A percentile compares a stretch with the other conserved stretches of the same genome.
phyloP scores from a whole-genome alignment of 495 filamentous ascomycete species.

The Penicillium crystallinum region DNA sequence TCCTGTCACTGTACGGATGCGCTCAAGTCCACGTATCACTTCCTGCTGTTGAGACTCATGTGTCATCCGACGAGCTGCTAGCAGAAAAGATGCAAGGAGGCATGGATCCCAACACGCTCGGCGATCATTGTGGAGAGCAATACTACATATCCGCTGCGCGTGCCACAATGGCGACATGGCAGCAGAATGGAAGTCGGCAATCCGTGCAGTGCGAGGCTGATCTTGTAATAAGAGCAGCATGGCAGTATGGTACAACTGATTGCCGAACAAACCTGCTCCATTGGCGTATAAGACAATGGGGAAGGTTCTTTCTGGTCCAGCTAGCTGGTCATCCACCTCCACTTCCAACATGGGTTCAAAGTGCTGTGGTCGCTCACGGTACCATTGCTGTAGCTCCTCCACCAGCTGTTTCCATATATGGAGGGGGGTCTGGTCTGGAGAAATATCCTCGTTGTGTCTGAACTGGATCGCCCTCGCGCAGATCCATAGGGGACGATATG shows the following conservation, averaged over 20 bases:
- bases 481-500: constrained; percentile 26
- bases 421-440: constrained; percentile 8
- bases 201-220: constrained; percentile 30
- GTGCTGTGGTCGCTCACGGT: constrained; percentile 29
- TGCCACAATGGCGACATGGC: constrained; percentile 34
- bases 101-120: constrained; percentile 35
- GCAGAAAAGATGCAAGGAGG: constrained; percentile 30
- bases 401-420: constrained; percentile 24
- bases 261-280: constrained; percentile 35
- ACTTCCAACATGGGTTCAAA: constrained; percentile 33
- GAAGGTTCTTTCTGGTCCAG: constrained; percentile 23
- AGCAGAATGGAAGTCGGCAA: constrained; percentile 13
- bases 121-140: constrained; percentile 35
- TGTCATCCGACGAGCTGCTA: constrained; percentile 33
- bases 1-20: constrained; percentile 27
- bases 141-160: constrained; percentile 32
- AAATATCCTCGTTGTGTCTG: constrained; percentile 19
- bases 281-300: constrained; percentile 37
- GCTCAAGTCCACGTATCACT: constrained; percentile 24
- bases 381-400: constrained; percentile 30
- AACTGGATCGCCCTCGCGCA: constrained; percentile 23
- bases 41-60: constrained; percentile 33
- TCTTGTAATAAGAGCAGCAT: constrained; percentile 36
- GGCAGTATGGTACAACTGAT: constrained; percentile 40
- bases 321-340: constrained; percentile 8